phyloP scores from a whole-genome alignment of 352 stramenopile genomes.

The Pythium volutum region DNA sequence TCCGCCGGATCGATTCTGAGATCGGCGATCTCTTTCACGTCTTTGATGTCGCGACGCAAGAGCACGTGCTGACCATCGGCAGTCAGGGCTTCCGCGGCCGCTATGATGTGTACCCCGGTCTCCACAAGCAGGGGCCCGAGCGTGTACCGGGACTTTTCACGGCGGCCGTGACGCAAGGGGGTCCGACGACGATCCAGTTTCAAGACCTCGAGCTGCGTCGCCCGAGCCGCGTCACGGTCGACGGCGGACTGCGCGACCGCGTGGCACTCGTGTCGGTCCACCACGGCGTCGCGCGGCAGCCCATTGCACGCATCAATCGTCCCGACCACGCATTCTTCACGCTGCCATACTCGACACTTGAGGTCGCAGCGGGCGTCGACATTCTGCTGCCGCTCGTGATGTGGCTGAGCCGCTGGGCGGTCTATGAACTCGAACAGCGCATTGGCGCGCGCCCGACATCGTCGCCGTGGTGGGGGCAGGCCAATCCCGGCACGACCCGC shows the following conservation, averaged over 20 bases:
- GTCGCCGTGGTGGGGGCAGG: neutral
- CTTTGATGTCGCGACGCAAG: neutral
- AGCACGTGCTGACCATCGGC: slow-evolving; percentile 10
- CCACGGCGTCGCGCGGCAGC: slow-evolving; percentile 9
- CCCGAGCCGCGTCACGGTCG: slow-evolving; percentile 5
- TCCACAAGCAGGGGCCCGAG: slow-evolving; percentile 3
- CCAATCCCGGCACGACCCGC: slow-evolving; percentile 1
- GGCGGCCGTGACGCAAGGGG: neutral
- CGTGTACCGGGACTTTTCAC: slow-evolving; percentile 7
- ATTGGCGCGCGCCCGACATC: neutral
- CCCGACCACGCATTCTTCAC: slow-evolving; percentile 1
- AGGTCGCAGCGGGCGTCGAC: slow-evolving; percentile 9
- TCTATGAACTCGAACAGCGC: slow-evolving; percentile 4
- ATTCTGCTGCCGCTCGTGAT: slow-evolving; percentile 8
- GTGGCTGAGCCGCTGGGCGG: slow-evolving; percentile 10
- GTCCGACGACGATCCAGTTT: slow-evolving; percentile 5
- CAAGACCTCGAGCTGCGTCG: slow-evolving; percentile 7
- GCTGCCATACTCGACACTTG: slow-evolving; percentile 3
- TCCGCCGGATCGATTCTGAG: slow-evolving; percentile 4
- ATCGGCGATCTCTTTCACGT: slow-evolving; percentile 7
- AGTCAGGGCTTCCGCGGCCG: neutral
- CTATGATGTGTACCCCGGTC: slow-evolving; percentile 5
- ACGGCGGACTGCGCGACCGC: slow-evolving; percentile 1
- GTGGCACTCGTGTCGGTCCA: slow-evolving; percentile 12
- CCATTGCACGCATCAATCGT: slow-evolving; percentile 7